Base-by-base conservation (phyloP, 1,284 basidiomycete species). In the Cryptococcus maquisensis region DNA sequence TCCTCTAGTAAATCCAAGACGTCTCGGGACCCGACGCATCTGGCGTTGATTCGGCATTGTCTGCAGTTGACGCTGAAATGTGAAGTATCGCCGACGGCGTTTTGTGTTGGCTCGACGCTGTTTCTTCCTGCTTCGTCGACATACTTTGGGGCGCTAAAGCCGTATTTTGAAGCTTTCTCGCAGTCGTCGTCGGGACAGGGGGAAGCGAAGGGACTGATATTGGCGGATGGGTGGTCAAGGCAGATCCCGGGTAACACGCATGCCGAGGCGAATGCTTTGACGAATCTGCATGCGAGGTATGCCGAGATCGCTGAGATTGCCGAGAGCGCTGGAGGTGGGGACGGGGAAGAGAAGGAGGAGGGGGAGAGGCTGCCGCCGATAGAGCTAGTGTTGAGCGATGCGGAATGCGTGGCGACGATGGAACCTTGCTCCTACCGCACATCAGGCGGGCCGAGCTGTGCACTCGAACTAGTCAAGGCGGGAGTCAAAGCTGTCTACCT, bases 181-280 rank as follows among this genome's bases (percentile, higher is more conserved):
- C 28, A 32, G 28, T 21, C 59, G 18, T 43, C 44, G 28, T 3
- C 13, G 21, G 35, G 15, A 2, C 24, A 44, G 8, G 45, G 42
- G 26, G 56, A 59, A 10, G n/a, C 39, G 10, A n/a, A 40, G 20
- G 69, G 71, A 16, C 56, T 75, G 45, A 76, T 89, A 38, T 76
- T 98, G 26, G 79, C 90, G 7, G 86, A 86, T 8, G 94, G 94
- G 23, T 95, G 86, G 77, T 97, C 93, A 35, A 82, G 96, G 67
- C 94, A 98, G 73, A 81, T 97, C 0, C 82, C 85, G 2, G 95
- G 94, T 48, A 98, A 98, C 74, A 98, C 95, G 2, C 96, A 99
- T 73, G 95, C 95, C 15, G 95, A 99, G 77, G 91, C 94, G 23
- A 96, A 95, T 70, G 94, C 95, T 0, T 78, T 98, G 46, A 75